Evolutionary conservation across 2,329 filamentous ascomycete species (phyloP).

Genomic region (Hypomyces perniciosus): DNA sequence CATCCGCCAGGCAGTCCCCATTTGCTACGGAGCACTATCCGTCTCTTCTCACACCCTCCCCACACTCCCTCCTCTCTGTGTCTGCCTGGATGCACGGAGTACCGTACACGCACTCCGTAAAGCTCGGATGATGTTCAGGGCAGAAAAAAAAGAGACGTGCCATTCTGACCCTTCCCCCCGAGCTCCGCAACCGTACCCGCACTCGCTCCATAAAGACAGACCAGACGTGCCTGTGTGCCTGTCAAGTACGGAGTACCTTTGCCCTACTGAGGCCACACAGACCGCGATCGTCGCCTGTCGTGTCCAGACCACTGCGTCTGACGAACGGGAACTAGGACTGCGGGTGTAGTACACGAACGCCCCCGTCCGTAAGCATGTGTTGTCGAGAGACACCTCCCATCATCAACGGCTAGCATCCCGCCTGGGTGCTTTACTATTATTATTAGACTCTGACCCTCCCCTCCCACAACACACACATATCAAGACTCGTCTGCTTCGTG

Average conservation of each 20-base stretch:
- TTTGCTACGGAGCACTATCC: too few species aligned
- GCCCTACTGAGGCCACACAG: not conserved
- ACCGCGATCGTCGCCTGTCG: conserved; percentile 6
- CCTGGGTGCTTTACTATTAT: conserved; percentile 2
- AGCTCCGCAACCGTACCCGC: too few species aligned
- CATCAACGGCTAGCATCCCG: conserved; percentile 7
- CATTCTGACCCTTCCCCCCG: too few species aligned
- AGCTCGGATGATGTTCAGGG: too few species aligned
- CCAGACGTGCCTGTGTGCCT: not conserved
- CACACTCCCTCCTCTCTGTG: too few species aligned
- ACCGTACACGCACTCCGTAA: too few species aligned
- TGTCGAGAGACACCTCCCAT: conserved; percentile 10
- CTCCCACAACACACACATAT: not conserved
- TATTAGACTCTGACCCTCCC: conserved; percentile 7
- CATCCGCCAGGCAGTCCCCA: not conserved
- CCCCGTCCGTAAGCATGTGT: conserved; percentile 7
- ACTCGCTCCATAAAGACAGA: conserved; percentile 10
- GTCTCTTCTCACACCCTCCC: too few species aligned
- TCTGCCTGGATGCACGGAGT: too few species aligned
- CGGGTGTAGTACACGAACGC: conserved; percentile 6
- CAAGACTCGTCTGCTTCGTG: not conserved
- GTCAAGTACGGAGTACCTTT: too few species aligned
- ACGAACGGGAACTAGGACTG: conserved; percentile 8
- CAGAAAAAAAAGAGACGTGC: too few species aligned
- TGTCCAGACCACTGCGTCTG: not conserved